Evolutionary conservation across 306 rosid genomes (phyloP), one percentile per base, ranked within the genome.

Genomic region (Nissolia schottii): DNA sequence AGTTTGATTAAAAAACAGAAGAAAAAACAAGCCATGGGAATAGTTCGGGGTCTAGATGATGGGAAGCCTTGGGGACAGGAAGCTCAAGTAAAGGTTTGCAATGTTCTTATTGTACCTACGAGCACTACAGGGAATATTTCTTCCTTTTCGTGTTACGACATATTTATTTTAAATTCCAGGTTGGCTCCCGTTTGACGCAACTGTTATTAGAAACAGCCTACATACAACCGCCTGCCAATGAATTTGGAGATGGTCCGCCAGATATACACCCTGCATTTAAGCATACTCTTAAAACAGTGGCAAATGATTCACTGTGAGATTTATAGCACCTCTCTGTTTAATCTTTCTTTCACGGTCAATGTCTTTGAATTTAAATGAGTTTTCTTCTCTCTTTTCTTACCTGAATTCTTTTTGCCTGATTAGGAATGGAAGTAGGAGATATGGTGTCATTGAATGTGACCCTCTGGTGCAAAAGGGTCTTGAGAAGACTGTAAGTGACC

Each of bases 401-500:
- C 16, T 70, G 58, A 50, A 56, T 29, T 46, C 41, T 55, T 28
- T 79, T 81, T 75, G 25, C 72, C 81, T 55, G 27, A 54, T n/a
- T 71, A 91, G 98, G 90, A 89, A 80, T 70, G 46, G 68, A 43
- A 57, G 83, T 79, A 89, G 84, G 87, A 91, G 91, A 86, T 91
- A 89, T 64, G 99, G 99, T 70, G 91, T 87, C 74, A 89, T 94
- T 72, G 93, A 94, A 76, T 91, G 99, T 18, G 91, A 94, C 71
- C 89, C 97, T 41, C 67, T 87, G 43, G 88, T 94, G 73, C 83
- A 38, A 22, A 83, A 71, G 67, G 99, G 99, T 71, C 81, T 94
- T 71, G 96, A 89, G 82, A 91, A 85, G 83, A 76, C 95, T 53
- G 99, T 94, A 84, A 77, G 99, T 89, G 37, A 61, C 50, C 68